Base-by-base conservation (phyloP, 2,329 filamentous ascomycete species). In the Trematosphaeria pertusa region DNA sequence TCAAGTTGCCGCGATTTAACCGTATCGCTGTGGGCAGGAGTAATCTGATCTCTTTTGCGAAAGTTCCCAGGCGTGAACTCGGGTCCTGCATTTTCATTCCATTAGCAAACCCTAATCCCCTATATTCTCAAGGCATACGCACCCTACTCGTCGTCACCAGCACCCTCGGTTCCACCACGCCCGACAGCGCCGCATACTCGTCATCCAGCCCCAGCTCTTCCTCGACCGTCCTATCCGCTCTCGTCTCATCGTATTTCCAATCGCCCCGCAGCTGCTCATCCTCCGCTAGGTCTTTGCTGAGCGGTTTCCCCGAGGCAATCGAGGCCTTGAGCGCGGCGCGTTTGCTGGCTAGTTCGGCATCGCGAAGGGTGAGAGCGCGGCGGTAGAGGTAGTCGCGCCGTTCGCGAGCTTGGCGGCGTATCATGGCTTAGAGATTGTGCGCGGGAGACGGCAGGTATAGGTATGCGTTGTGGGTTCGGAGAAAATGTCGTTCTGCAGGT, bases 311-410 rank as follows among this genome's bases (percentile, higher is more conserved):
- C 8, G 89, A 90, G 17, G 94, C 93, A 39, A 97, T 81, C 8
- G 92, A 91, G 24, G 87, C 85, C 70, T 92, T 88, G 43, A 99
- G 77, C 70, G 95, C 89, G 30, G 92, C 88, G 62, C 93, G 82
- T 73, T 96, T 96, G 71, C 96, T 90, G 46, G 88, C 89, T 56
- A 95, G 95, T 66, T 96, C 93, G 52, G 93, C 93, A 76, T 97
- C 91, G 39, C 64, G 60, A n/a, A 70, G 60, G 17, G 91, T 87
- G 47, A 97, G 81, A 28, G 94, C 93, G 65, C 89, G 87, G 50
- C 93, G 86, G 73, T 66, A 67, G 62, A 99, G 85, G 73, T 97
- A 95, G 70, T 95, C 90, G 61, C 89, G 82, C 62, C 90, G 81
- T 73, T 92, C 85, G 59, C 89, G 85, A 52, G 87, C 86, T 81